Conservation (phyloP, 257 asterid genomes). For the Solanum dulcamara region DNA sequence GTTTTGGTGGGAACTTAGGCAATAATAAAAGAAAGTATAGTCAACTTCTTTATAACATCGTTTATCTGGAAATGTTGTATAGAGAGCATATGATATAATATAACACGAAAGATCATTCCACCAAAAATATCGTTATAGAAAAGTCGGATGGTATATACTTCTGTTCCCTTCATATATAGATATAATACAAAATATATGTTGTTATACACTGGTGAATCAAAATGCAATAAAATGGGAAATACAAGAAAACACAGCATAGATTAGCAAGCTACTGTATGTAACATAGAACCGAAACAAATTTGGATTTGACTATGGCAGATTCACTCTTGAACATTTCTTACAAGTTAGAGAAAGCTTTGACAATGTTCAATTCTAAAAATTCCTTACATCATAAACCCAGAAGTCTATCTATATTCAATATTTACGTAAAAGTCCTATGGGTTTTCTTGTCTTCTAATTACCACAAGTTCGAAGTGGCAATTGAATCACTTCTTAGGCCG, state of each 20-base stretch:
- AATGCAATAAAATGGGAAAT: neutral
- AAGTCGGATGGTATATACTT: neutral
- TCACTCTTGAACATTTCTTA: neutral
- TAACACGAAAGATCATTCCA: neutral
- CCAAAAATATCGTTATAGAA: neutral
- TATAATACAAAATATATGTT: neutral
- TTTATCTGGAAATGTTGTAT: neutral
- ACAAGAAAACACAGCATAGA: neutral
- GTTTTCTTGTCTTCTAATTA: neutral
- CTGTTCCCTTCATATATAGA: neutral
- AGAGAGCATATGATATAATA: too few species aligned
- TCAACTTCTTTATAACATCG: neutral
- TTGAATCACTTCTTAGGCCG: conserved; percentile 23
- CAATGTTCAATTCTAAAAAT: neutral
- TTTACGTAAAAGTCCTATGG: neutral
- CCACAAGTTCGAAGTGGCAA: neutral
- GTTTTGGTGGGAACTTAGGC: neutral
- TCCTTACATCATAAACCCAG: neutral
- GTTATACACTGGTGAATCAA: neutral
- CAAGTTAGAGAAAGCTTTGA: neutral
- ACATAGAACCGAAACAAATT: neutral
- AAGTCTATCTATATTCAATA: conserved; percentile 1
- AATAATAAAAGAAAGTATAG: neutral
- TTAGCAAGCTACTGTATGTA: neutral
- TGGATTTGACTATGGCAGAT: neutral